Evolutionary conservation across 768 basidiomycete genomes (phyloP).

Genomic region (Cystofilobasidium macerans): DNA sequence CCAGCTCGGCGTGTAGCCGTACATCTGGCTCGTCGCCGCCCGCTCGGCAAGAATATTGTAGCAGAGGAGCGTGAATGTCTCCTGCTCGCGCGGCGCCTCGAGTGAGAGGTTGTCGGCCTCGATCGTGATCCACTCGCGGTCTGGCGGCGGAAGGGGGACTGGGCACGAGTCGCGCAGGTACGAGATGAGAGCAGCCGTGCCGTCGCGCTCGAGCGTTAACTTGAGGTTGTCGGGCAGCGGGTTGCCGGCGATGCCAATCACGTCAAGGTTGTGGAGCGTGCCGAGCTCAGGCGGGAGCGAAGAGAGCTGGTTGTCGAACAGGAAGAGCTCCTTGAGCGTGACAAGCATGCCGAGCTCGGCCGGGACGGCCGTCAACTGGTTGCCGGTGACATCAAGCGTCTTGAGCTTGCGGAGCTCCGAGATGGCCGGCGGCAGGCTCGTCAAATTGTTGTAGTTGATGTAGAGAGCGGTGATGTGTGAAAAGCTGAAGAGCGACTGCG

Average conservation of each 20-base stretch:
- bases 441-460: constrained; percentile 86
- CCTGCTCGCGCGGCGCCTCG: constrained; percentile 33
- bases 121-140: constrained; percentile 51
- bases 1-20: constrained; percentile 95
- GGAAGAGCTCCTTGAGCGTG: constrained; percentile 75
- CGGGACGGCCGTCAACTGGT: constrained; percentile 64
- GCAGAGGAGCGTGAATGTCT: constrained; percentile 68
- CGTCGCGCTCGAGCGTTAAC: constrained; percentile 79
- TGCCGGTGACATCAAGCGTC: constrained; percentile 81
- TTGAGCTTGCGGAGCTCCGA: constrained; percentile 72
- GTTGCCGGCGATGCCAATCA: constrained; percentile 93
- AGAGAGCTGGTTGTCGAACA: constrained; percentile 89
- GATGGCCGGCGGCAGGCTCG: constrained; percentile 68
- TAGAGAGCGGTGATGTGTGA: constrained; percentile 89
- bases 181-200: constrained; percentile 75
- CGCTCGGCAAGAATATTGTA: constrained; percentile 94
- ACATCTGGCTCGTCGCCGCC: constrained; percentile 74
- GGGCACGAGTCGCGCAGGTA: constrained; percentile 91
- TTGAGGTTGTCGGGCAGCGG: constrained; percentile 70
- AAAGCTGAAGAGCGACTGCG: constrained; percentile 66
- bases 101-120: constrained; percentile 22
- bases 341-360: constrained; percentile 84
- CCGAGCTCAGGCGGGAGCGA: constrained; percentile 80
- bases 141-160: constrained; percentile 65
- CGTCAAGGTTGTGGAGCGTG: constrained; percentile 79